Percentiles rank a stretch among this genome's conserved stretches.
These are phyloP conservation scores for Scutellaria barbata DNA, from an alignment of 257 asterid genomes.

Conservation along the genomic window DNA sequence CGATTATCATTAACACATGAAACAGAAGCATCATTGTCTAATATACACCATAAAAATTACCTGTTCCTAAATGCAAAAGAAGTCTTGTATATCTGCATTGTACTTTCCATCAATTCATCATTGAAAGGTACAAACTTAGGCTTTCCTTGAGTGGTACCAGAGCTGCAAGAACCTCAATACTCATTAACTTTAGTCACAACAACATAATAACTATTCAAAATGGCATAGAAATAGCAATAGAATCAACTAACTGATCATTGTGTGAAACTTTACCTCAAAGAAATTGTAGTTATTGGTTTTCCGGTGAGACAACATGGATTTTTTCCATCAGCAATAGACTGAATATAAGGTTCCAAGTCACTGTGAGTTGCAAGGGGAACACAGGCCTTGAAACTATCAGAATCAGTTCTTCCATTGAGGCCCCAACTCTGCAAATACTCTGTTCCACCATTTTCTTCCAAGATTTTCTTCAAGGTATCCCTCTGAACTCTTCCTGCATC, in stretches of 20 bases:
- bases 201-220: background rate
- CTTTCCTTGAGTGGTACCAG: slow-evolving; percentile 97
- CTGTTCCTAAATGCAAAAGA: slow-evolving; percentile 90
- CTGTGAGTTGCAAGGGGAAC: slow-evolving; percentile 74
- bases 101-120: slow-evolving; percentile 86
- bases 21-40: slow-evolving; percentile 10
- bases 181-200: background rate
- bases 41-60: slow-evolving; percentile 39
- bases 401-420: slow-evolving; percentile 75
- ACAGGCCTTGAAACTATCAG: slow-evolving; percentile 59
- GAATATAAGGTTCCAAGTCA: slow-evolving; percentile 85
- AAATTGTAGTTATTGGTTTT: slow-evolving; percentile 81
- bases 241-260: background rate
- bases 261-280: slow-evolving; percentile 63
- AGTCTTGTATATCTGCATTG: slow-evolving; percentile 86
- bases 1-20: slow-evolving; percentile 2
- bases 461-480: slow-evolving; percentile 72
- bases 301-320: slow-evolving; percentile 64
- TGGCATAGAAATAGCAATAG: too few relatives aligned
- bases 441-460: slow-evolving; percentile 75
- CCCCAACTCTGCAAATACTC: slow-evolving; percentile 80
- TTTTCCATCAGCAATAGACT: slow-evolving; percentile 76
- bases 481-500: slow-evolving; percentile 77
- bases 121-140: slow-evolving; percentile 99
- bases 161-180: slow-evolving; percentile 55